Base-by-base conservation (phyloP, 306 rosid genomes). In the Luffa aegyptiaca region DNA sequence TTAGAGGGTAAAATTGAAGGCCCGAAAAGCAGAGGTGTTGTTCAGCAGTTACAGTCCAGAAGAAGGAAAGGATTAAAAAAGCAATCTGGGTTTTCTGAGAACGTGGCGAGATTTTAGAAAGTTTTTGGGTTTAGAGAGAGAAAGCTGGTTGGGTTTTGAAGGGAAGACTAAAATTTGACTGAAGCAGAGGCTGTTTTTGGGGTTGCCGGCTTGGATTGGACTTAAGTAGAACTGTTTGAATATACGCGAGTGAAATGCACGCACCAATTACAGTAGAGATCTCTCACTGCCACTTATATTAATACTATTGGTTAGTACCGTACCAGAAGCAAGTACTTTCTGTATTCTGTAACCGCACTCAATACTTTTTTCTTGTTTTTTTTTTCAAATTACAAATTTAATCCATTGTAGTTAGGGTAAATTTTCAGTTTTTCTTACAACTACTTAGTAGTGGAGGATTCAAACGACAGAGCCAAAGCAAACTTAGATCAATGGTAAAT, bases 21-120 rank as follows among this genome's bases (percentile, higher is more conserved):
- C 58, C 53, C 21, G 39, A 58, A 21, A 62, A 80, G 51, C 79
- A 59, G 26, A 17, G 36, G 31, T 76, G 82, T 83, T 58, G 1
- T 80, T 77, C 14, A 76, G 79, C 85, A 79, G 90, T 86, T 89
- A 62, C 81, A 9, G 84, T 89, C 57, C 81, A 9, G 84, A 45
- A 48, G 42, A 75, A 83, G 79, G 58, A 81, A 42, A 56, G 80
- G 69, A 62, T 62, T 17, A 53, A 82, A 75, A 80, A 68, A 39
- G 17, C 20, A 56, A 57, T 55, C 68, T 55, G 65, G 80, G 80
- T 55, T 37, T 8, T 56, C 80, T 56, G 37, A 39, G 52, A 76
- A 76, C 80, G 80, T 56, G 80, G 80, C 69, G 65, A 76, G 68
- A 76, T 76, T 76, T n/a, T 37, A 41, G 51, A 76, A 52, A 52